Evolutionary conservation across 2,329 filamentous ascomycete genomes (phyloP).

Genomic region (Alternaria solani): DNA sequence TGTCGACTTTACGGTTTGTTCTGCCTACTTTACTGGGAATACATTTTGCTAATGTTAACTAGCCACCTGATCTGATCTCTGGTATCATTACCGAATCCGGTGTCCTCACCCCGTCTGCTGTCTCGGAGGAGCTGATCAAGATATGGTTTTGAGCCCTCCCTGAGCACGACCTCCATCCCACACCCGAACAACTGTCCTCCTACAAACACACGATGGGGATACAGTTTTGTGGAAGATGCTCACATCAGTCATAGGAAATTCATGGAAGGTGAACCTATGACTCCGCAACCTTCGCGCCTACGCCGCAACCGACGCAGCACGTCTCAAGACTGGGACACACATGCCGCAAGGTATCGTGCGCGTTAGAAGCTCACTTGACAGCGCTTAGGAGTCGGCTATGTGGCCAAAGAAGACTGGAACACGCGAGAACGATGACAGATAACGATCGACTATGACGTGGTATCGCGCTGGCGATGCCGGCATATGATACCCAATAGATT

Average conservation of each 20-base stretch:
- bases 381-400: neutral
- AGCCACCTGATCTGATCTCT: slow-evolving; percentile 74
- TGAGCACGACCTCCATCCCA: slow-evolving; percentile 14
- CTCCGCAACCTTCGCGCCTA: slow-evolving; percentile 13
- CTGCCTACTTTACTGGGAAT: neutral
- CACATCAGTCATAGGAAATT: slow-evolving; percentile 21
- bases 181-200: slow-evolving; percentile 14
- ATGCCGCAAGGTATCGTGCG: slow-evolving; percentile 19
- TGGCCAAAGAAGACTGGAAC: neutral
- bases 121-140: slow-evolving; percentile 74
- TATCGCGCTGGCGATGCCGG: neutral
- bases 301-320: slow-evolving; percentile 20
- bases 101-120: slow-evolving; percentile 73
- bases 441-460: neutral
- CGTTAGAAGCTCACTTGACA: slow-evolving; percentile 15
- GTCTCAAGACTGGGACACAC: slow-evolving; percentile 3
- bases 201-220: neutral
- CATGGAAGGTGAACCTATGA: slow-evolving; percentile 9
- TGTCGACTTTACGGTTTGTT: slow-evolving; percentile 74
- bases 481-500: slow-evolving; percentile 20
- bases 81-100: slow-evolving; percentile 80
- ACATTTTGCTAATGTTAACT: slow-evolving; percentile 11
- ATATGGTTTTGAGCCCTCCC: slow-evolving; percentile 58
- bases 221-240: slow-evolving; percentile 11
- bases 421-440: neutral